Evolutionary conservation across 441 rosid genomes (phyloP), one percentile per base, ranked within the genome.

Genomic region (Populus tomentosa): DNA sequence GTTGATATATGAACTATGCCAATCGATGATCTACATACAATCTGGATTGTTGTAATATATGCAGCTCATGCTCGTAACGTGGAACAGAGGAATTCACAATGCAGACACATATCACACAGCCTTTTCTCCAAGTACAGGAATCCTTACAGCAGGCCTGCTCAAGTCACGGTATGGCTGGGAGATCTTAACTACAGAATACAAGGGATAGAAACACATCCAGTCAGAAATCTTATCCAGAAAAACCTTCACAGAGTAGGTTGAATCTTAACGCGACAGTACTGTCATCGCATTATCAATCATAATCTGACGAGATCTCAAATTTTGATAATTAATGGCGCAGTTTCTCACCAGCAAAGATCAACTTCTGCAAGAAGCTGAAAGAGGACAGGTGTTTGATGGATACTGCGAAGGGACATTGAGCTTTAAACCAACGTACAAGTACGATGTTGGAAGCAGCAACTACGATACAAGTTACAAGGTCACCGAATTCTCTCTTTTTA

Each of bases 401-500:
- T 92, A 83, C 71, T 79, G 78, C 61, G 95, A 92, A 75, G 97
- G 95, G 24, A 82, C 85, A 9, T 73, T 89, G 70, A 80, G 82
- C n/a, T 92, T 92, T 79, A 92, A 91, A 80, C 97, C 97, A 10
- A 89, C 95, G 0, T 92, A 89, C 59, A 89, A 90, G 67, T 88
- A 90, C 69, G 75, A 90, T 21, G 72, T 84, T 5, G 93, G 94
- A 80, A 89, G 92, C 56, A 89, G 83, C 82, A 83, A 82, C 75
- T 91, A 91, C n/a, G 90, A 91, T 67, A 88, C 94, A 70, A 92
- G 95, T 73, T 75, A 83, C 79, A 91, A 86, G 87, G 87, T 86
- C 24, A 46, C 9, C 3, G 61, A 46, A 5, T 11, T 32, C 3
- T 14, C 33, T 70, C 3, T 6, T 23, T 11, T 3, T 42, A n/a